A percentile compares a stretch with the other conserved stretches of the same genome.
Evolutionary conservation across 2,329 filamentous ascomycete species (phyloP).

Genomic region (Phoma herbarum): DNA sequence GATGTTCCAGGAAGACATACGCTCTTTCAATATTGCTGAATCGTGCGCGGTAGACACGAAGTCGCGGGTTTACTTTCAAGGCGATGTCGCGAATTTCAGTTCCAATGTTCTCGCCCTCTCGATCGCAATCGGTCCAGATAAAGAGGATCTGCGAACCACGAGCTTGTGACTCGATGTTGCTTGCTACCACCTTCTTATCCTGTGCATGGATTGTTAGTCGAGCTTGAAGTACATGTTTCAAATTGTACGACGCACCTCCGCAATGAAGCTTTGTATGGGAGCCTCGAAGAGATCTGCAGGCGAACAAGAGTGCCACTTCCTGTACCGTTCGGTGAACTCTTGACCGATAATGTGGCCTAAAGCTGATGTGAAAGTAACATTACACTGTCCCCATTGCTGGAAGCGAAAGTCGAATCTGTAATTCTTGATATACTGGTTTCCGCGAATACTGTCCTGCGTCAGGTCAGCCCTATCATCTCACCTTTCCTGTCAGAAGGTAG

Average conservation of each 20-base stretch:
- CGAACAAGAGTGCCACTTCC: slow-evolving; percentile 81
- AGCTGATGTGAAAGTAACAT: slow-evolving; percentile 94
- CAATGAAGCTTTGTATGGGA: slow-evolving; percentile 73
- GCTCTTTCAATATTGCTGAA: slow-evolving; percentile 97
- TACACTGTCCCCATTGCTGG: slow-evolving; percentile 79
- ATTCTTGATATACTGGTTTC: slow-evolving; percentile 81
- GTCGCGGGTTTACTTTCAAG: slow-evolving; percentile 72
- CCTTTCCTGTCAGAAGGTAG: not conserved
- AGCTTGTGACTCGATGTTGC: slow-evolving; percentile 85
- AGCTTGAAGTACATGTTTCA: slow-evolving; percentile 18
- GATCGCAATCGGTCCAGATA: slow-evolving; percentile 99
- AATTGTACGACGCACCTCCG: slow-evolving; percentile 61
- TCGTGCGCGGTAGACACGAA: slow-evolving; percentile 83
- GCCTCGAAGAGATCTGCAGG: slow-evolving; percentile 84
- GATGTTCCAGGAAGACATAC: slow-evolving; percentile 58
- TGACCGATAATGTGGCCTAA: slow-evolving; percentile 84
- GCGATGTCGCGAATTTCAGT: slow-evolving; percentile 88
- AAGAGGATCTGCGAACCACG: slow-evolving; percentile 76
- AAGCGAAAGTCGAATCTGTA: slow-evolving; percentile 94
- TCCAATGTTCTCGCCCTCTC: slow-evolving; percentile 96
- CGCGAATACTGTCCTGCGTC: slow-evolving; percentile 16
- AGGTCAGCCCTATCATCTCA: slow-evolving; percentile 17
- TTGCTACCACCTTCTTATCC: slow-evolving; percentile 81
- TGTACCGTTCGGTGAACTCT: slow-evolving; percentile 78
- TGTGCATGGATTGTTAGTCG: slow-evolving; percentile 44